These are phyloP conservation scores for Tricholoma terreum DNA, from an alignment of 768 basidiomycete species.

Conservation along the genomic window DNA sequence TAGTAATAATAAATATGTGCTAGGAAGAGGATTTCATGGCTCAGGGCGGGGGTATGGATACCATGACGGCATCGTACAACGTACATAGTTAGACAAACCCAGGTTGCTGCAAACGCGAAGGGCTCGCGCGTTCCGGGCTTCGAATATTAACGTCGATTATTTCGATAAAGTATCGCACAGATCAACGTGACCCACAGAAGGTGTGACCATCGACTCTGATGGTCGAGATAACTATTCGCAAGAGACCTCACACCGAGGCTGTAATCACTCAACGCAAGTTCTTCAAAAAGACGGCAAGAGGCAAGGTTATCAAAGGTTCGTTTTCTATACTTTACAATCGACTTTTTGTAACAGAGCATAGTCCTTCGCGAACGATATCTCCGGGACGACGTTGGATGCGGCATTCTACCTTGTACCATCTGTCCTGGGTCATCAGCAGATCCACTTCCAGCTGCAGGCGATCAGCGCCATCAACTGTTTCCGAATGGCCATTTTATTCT, in stretches of 20 bases:
- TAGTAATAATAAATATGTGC: too few species aligned
- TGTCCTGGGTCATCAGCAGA: constrained; percentile 47
- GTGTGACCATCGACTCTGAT: background rate
- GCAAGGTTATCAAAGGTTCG: constrained; percentile 91
- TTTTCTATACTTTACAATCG: background rate
- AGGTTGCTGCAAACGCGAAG: too few species aligned
- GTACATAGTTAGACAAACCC: too few species aligned
- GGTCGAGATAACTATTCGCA: constrained; percentile 62
- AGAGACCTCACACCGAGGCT: constrained; percentile 68
- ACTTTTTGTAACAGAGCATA: constrained; percentile 23
- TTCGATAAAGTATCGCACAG: too few species aligned
- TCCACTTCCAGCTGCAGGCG: constrained; percentile 59
- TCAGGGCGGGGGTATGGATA: too few species aligned
- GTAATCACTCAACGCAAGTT: constrained; percentile 84
- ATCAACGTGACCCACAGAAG: too few species aligned
- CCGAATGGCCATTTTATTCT: constrained; percentile 76
- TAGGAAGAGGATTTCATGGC: too few species aligned
- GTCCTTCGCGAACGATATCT: constrained; percentile 94
- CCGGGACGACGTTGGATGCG: constrained; percentile 87
- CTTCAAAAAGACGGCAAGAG: constrained; percentile 92
- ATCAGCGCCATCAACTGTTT: constrained; percentile 51
- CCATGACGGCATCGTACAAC: too few species aligned
- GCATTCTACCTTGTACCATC: constrained; percentile 64
- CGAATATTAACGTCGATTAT: too few species aligned
- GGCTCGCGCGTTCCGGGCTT: too few species aligned